Percentiles rank a stretch among this genome's conserved stretches.
phyloP scores from a whole-genome alignment of 768 basidiomycete species.

The Pseudohyphozyma bogoriensis region DNA sequence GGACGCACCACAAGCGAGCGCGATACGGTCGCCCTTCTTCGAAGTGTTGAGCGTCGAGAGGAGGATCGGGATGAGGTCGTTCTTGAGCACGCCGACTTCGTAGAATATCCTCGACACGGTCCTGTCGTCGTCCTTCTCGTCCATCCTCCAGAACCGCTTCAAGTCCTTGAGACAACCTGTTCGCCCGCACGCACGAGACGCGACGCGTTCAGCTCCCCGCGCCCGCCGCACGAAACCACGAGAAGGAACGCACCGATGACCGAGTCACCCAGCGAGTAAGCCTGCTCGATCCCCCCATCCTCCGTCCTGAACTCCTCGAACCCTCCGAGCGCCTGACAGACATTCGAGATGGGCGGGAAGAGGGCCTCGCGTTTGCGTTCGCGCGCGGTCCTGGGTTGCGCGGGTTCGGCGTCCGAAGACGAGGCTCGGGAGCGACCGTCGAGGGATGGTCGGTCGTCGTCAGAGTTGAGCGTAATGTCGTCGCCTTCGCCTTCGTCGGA shows the following conservation, averaged over 20 bases:
- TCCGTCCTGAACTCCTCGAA: constrained; percentile 27
- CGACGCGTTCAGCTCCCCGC: background rate
- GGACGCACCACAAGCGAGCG: constrained; percentile 53
- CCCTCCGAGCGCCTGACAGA: constrained; percentile 26
- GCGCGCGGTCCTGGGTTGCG: background rate
- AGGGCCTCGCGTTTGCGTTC: constrained; percentile 20
- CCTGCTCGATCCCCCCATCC: constrained; percentile 20
- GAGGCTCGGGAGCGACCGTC: too few relatives aligned
- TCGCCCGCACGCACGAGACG: background rate
- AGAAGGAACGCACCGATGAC: constrained; percentile 20
- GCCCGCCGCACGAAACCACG: rapidly evolving
- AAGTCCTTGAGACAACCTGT: constrained; percentile 77
- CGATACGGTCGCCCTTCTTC: constrained; percentile 48
- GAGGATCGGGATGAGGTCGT: constrained; percentile 79
- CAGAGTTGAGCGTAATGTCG: too few relatives aligned
- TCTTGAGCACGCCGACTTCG: constrained; percentile 71
- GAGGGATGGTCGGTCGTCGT: too few relatives aligned
- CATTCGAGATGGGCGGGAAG: constrained; percentile 25
- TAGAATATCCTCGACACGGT: constrained; percentile 89
- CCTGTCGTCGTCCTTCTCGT: constrained; percentile 92
- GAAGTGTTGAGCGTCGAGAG: constrained; percentile 69
- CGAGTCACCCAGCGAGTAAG: constrained; percentile 27
- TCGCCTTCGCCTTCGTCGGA: too few relatives aligned
- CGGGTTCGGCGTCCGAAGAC: background rate
- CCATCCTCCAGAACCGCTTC: constrained; percentile 90